Evolutionary conservation across 2,329 filamentous ascomycete genomes (phyloP), one percentile per base, ranked within the genome.

Genomic region (Fusarium pilosicola): DNA sequence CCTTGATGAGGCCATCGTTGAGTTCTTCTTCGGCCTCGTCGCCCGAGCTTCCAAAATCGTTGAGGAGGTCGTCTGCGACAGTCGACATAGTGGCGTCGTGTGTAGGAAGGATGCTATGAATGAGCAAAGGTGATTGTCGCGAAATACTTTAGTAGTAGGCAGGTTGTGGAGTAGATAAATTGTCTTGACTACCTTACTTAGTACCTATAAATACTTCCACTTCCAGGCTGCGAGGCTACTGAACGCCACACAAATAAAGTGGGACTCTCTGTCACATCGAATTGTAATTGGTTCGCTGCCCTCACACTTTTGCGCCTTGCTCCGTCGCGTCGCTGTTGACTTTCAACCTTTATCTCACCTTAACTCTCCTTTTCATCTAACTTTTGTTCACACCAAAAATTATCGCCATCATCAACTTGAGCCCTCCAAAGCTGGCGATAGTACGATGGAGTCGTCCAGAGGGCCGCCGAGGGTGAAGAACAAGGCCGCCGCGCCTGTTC

Each of bases 401-500:
- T 59, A 34, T 45, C 13, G 17, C 26, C 17, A 38, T 30, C 36
- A 34, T 26, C 17, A 49, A 15, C 15, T 38, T 20, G 24, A 48
- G 17, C 24, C 24, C 38, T 36, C n/a, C 30, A 22, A 62, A 42
- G 14, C 42, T 45, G 45, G 32, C 57, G 65, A 70, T 49, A n/a
- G 34, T 83, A 89, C 71, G 74, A 98, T 98, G 95, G 96, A 98
- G 87, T 90, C 92, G 65, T 92, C 93, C 76, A 92, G 96, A 74
- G 96, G 96, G 78, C 96, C 96, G 66, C 96, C 96, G 18, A 89
- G 95, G 89, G 96, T 99, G 87, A 98, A 98, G 85, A 98, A 99
- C 88, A 99, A 99, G 92, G 94, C 94, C 75, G 89, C 96, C 4
- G 96, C 96, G 85, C 94, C 93, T 45, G 87, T 93, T 65, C 92